Evolutionary conservation across 371 early-diverging fungal genomes (phyloP), one percentile per base, ranked within the genome.

Genomic region (Circinella minor): DNA sequence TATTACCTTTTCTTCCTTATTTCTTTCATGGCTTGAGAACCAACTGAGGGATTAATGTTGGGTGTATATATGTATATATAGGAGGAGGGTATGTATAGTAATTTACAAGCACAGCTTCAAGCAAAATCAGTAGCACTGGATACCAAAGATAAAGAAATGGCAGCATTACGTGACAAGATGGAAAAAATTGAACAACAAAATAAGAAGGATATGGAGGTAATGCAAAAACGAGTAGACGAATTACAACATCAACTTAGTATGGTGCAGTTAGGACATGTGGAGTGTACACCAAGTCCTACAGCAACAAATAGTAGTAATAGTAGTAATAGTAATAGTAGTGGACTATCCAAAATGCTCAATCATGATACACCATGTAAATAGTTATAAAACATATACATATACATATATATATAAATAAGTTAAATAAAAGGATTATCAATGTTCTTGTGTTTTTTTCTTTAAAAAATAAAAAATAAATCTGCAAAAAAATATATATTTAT

Each of bases 91-190:
- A 67, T 64, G 46, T 60, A 57, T 37, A 64, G 47, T 36, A 43
- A 69, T 8, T 27, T 79, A 20, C 69, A 72, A 36, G 65, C 73
- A 3, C 72, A 78, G 55, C 63, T 77, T 4, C 73, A 74, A 55
- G 74, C 69, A 8, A 76, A 74, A 36, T 69, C 69, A 15, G 63
- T 68, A 11, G 73, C 74, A 10, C 49, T 81, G 15, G 74, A 81
- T 54, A 71, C 65, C 20, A 77, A 77, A 39, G 75, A 76, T 15
- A 65, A 59, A 18, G 72, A 81, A 63, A 74, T 82, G 64, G 77
- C 70, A 18, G 65, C 66, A 5, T 46, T 77, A 9, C 68, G 69
- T 34, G 63, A 73, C 20, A 71, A 68, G 10, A 64, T 81, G 51
- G 61, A 71, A 17, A 66, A 61, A 6, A 66, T 76, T 10, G 71